Percentiles rank a stretch among this genome's conserved stretches.
Conservation (phyloP, 1,139 yeast species). For the Magnusiomyces tetraspermus region DNA sequence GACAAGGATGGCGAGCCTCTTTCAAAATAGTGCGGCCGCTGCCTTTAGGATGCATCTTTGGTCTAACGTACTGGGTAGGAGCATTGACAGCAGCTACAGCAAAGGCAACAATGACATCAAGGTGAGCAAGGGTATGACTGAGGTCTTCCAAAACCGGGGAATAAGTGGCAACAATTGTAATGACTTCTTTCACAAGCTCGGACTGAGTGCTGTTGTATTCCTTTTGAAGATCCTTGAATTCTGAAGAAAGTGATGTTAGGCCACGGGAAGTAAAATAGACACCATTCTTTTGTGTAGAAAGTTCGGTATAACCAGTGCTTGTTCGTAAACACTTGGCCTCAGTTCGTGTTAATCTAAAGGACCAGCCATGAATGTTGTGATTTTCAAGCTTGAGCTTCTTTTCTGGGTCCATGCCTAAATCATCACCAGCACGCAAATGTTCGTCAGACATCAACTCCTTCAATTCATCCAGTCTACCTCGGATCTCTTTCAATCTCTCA, state of each 20-base stretch:
- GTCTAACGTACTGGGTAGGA: conserved; percentile 70
- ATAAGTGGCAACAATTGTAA: conserved; percentile 70
- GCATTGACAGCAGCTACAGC: conserved; percentile 82
- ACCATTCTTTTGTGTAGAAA: conserved; percentile 91
- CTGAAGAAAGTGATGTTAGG: conserved; percentile 50
- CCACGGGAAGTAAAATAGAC: conserved; percentile 73
- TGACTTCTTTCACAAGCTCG: conserved; percentile 70
- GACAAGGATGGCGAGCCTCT: conserved; percentile 85
- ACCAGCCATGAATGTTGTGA: conserved; percentile 86
- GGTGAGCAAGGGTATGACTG: conserved; percentile 53
- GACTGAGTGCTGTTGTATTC: conserved; percentile 70
- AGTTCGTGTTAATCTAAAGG: conserved; percentile 81
- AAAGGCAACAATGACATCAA: conserved; percentile 78
- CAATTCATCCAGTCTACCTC: conserved; percentile 46
- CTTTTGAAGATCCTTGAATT: conserved; percentile 48
- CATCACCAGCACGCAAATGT: conserved; percentile 61
- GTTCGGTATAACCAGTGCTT: conserved; percentile 51
- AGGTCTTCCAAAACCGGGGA: conserved; percentile 64
- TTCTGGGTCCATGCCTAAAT: conserved; percentile 69
- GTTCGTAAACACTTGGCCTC: conserved; percentile 76
- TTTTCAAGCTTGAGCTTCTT: conserved; percentile 82
- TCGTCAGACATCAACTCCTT: conserved; percentile 48
- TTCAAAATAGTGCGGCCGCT: conserved; percentile 47
- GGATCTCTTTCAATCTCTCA: conserved; percentile 56
- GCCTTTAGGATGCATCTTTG: conserved; percentile 48